Conservation (phyloP, 2,329 filamentous ascomycete genomes). For the Cryphonectria naterciae region DNA sequence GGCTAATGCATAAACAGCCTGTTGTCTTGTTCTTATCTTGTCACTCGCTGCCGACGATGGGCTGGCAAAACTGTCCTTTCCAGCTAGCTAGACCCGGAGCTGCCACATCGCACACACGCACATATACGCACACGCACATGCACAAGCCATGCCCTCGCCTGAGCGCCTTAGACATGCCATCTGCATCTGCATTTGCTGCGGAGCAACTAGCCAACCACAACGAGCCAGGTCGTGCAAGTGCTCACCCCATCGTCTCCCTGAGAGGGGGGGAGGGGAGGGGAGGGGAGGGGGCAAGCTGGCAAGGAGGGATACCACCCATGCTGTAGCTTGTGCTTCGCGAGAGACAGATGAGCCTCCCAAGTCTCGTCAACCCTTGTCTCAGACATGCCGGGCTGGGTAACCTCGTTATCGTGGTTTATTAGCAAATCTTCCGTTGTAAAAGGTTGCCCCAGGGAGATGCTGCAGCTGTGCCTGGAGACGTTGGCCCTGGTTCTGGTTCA, state of each 20-base stretch:
- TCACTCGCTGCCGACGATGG: background rate
- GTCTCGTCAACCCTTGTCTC: slow-evolving; percentile 25
- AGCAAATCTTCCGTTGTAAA: slow-evolving; percentile 13
- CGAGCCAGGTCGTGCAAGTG: slow-evolving; percentile 10
- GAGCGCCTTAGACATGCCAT: slow-evolving; percentile 12
- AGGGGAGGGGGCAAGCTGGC: background rate
- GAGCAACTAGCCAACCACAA: background rate
- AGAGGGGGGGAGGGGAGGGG: background rate
- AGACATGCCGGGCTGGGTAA: slow-evolving; percentile 23
- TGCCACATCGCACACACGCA: background rate
- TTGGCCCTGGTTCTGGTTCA: background rate
- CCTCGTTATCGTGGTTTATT: slow-evolving; percentile 10
- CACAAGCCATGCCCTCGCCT: slow-evolving; percentile 6
- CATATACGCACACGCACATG: background rate
- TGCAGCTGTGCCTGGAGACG: background rate
- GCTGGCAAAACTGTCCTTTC: background rate
- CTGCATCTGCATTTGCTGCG: slow-evolving; percentile 13
- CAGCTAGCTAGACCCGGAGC: background rate
- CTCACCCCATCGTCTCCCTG: background rate
- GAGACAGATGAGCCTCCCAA: slow-evolving; percentile 23
- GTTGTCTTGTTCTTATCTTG: background rate
- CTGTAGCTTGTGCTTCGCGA: slow-evolving; percentile 21
- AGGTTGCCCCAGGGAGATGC: background rate
- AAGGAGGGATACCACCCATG: slow-evolving; percentile 5
- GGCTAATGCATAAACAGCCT: background rate